phyloP scores from a whole-genome alignment of 2,329 filamentous ascomycete genomes.

The Scedosporium apiospermum region DNA sequence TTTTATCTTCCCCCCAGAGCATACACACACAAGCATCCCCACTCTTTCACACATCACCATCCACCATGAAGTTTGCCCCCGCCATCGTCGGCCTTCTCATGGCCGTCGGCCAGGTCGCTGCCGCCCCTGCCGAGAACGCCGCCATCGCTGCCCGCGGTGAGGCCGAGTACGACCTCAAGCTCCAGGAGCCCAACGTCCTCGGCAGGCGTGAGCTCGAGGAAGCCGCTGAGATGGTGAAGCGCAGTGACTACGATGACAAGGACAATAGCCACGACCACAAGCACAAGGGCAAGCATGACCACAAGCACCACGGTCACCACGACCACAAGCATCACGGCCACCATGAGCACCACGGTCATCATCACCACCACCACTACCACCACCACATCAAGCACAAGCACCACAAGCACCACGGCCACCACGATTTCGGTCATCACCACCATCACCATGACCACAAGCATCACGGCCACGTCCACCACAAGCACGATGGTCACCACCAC shows the following conservation, averaged over 20 bases:
- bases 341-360: neutral
- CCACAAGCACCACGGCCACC: neutral
- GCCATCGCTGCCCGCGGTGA: neutral
- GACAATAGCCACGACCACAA: neutral
- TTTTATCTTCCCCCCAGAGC: neutral
- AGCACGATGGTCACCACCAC: neutral
- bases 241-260: neutral
- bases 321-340: neutral
- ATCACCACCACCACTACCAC: conserved; percentile 1
- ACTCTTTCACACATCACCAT: neutral
- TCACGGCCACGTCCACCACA: neutral
- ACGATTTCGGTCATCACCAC: neutral
- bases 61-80: conserved; percentile 3
- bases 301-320: conserved; percentile 1
- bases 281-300: neutral
- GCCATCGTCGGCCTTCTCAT: neutral
- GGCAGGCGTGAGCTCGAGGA: neutral
- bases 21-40: neutral
- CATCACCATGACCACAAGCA: neutral
- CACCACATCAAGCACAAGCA: conserved; percentile 5
- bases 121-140: neutral
- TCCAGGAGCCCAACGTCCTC: no score
- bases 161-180: no score
- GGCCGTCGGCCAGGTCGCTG: neutral
- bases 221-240: neutral